Evolutionary conservation across 1,284 basidiomycete genomes (phyloP), one percentile per base, ranked within the genome.

Genomic region (Dichomitus squalens): DNA sequence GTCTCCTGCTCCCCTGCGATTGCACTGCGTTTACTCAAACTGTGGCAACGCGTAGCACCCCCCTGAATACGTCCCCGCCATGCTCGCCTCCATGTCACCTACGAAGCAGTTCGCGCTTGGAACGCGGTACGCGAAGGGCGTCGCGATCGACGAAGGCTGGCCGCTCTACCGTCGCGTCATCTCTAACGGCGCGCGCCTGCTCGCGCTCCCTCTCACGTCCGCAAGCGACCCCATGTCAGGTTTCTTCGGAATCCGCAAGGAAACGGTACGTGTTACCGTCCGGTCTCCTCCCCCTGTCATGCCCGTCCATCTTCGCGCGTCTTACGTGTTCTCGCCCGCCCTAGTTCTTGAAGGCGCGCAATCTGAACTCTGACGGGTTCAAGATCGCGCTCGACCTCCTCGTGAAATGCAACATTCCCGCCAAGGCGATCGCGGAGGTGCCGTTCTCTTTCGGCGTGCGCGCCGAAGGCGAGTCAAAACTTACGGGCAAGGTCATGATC

Each of bases 221-320:
- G 76, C 75, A 1, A 73, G 72, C 60, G 77, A 80, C 60, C 77
- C 77, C 14, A 79, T 79, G 76, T 72, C 72, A 2, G 78, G 77
- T 3, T 79, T 79, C 72, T 79, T 79, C 57, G 78, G 75, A 25
- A 71, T 80, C 52, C 67, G 70, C 23, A 76, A 74, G 57, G 73
- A 75, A 46, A 65, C 72, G 11, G 75, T 76, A 39, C 34, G 75
- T n/a, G n/a, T n/a, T n/a, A n/a, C n/a, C n/a, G n/a, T n/a, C n/a
- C n/a, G n/a, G n/a, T n/a, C n/a, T n/a, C n/a, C n/a, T 69, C 11
- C 38, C 25, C 16, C 31, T 7, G 9, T 31, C 18, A 20, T 18
- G 3, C 27, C 29, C 23, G 18, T 11, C 25, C 25, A 4, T 9
- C 11, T 46, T 23, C 23, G 3, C 14, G 11, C 2, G 16, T 27